These are phyloP conservation scores for Paramarasmius palmivorus DNA, from an alignment of 1,284 basidiomycete genomes.

Conservation along the genomic window DNA sequence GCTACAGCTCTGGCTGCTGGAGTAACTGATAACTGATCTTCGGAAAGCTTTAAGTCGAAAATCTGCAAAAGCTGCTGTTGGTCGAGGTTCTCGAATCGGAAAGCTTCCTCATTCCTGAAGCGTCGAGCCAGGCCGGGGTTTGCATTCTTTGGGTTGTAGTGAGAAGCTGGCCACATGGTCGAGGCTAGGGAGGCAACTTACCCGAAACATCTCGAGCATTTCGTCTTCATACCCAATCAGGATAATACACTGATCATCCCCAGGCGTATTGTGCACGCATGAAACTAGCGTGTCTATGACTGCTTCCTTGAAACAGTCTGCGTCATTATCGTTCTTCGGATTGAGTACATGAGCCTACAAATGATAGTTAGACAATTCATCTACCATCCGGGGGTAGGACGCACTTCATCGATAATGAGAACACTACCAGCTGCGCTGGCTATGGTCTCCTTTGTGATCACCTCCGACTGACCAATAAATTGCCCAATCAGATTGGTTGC, in stretches of 20 bases:
- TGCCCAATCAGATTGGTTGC: conserved; percentile 65
- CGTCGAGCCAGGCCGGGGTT: conserved; percentile 64
- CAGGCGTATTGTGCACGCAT: conserved; percentile 64
- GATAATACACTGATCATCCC: conserved; percentile 68
- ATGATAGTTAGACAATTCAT: no score
- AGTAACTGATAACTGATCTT: conserved; percentile 58
- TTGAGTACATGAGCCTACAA: conserved; percentile 67
- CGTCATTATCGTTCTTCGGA: conserved; percentile 26
- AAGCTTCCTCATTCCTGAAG: conserved; percentile 66
- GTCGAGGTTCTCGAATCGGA: conserved; percentile 64
- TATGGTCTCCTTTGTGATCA: conserved; percentile 60
- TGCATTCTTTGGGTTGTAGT: conserved; percentile 47
- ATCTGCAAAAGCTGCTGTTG: conserved; percentile 51
- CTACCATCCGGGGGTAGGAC: no score
- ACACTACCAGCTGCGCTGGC: conserved; percentile 60
- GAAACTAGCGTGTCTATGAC: conserved; percentile 75
- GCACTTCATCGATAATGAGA: conserved; percentile 66
- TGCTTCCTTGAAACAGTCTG: conserved; percentile 58
- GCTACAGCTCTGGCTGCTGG: conserved; percentile 54
- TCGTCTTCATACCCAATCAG: conserved; percentile 63
- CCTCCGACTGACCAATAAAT: conserved; percentile 57
- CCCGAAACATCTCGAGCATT: conserved; percentile 73
- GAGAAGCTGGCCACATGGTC: background rate
- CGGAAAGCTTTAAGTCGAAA: conserved; percentile 54
- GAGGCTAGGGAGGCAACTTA: conserved; percentile 24